Conservation (phyloP, 2,329 filamentous ascomycete species). For the Aspergillus piperis region DNA sequence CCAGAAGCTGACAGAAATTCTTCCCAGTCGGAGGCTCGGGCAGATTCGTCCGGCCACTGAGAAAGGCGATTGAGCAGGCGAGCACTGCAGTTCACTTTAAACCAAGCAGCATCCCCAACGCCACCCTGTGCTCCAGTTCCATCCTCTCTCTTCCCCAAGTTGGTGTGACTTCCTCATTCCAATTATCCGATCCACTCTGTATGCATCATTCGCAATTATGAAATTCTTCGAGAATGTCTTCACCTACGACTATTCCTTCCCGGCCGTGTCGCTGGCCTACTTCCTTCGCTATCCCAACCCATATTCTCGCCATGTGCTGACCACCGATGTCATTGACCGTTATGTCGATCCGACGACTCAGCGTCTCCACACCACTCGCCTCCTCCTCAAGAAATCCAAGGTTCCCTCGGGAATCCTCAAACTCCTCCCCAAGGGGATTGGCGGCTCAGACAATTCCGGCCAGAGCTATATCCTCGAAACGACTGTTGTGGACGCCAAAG, state of each 20-base stretch:
- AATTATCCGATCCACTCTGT: slow-evolving; percentile 5
- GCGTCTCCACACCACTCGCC: slow-evolving; percentile 61
- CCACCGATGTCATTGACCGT: slow-evolving; percentile 66
- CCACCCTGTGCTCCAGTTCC: slow-evolving; percentile 7
- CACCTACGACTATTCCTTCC: slow-evolving; percentile 66
- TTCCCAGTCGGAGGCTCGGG: slow-evolving; percentile 16
- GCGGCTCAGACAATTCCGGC: slow-evolving; percentile 59
- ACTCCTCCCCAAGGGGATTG: slow-evolving; percentile 60
- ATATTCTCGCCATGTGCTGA: slow-evolving; percentile 65
- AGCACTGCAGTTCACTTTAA: slow-evolving; percentile 12
- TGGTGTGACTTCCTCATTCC: not conserved
- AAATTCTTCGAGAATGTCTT: slow-evolving; percentile 58
- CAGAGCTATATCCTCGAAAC: slow-evolving; percentile 66
- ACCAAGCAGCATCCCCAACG: slow-evolving; percentile 7
- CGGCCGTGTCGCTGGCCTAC: slow-evolving; percentile 67
- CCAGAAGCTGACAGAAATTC: slow-evolving; percentile 26
- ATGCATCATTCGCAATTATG: slow-evolving; percentile 42
- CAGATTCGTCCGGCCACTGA: slow-evolving; percentile 19
- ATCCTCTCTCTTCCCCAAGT: slow-evolving; percentile 1
- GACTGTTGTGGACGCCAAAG: slow-evolving; percentile 61
- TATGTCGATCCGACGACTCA: slow-evolving; percentile 61
- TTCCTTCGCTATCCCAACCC: slow-evolving; percentile 70
- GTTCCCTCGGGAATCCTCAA: slow-evolving; percentile 63
- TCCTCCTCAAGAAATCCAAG: slow-evolving; percentile 66
- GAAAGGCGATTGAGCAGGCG: slow-evolving; percentile 22